Conservation (phyloP, 75 land plant genomes). For the Azolla pinnata region DNA sequence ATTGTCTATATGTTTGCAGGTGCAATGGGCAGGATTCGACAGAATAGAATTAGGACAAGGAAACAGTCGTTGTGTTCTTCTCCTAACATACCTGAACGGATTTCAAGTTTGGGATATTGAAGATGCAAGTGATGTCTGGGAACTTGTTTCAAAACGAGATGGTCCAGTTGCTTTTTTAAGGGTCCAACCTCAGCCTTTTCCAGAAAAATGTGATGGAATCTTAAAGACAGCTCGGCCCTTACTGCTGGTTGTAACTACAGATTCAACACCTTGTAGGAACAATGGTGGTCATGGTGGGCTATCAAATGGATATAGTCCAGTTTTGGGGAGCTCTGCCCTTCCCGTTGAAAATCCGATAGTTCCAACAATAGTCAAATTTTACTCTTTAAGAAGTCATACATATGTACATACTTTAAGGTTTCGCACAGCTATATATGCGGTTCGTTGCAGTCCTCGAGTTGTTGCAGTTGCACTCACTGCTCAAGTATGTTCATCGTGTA, state of each 20-base stretch:
- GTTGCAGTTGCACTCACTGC: constrained; percentile 58
- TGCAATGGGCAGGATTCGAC: constrained; percentile 86
- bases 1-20: constrained; percentile 37
- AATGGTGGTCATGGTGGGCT: constrained; percentile 25
- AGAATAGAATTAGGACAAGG: constrained; percentile 56
- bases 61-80: constrained; percentile 39
- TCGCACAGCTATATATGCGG: constrained; percentile 55
- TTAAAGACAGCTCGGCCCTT: constrained; percentile 53
- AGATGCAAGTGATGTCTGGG: constrained; percentile 60
- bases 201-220: constrained; percentile 31
- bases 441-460: constrained; percentile 74
- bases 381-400: constrained; percentile 56
- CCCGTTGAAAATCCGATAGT: constrained; percentile 24
- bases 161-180: constrained; percentile 82
- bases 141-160: constrained; percentile 66
- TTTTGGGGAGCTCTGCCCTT: constrained; percentile 18
- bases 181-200: constrained; percentile 49
- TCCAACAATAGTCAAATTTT: constrained; percentile 63
- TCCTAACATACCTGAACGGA: constrained; percentile 67
- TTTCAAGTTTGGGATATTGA: constrained; percentile 96
- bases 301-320: constrained; percentile 26
- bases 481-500: constrained; percentile 77
- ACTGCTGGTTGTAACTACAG: constrained; percentile 50
- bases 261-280: constrained; percentile 15
- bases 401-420: constrained; percentile 71